These are phyloP conservation scores for Symmetrospora coprosmae DNA, from an alignment of 768 basidiomycete genomes.

Conservation along the genomic window DNA sequence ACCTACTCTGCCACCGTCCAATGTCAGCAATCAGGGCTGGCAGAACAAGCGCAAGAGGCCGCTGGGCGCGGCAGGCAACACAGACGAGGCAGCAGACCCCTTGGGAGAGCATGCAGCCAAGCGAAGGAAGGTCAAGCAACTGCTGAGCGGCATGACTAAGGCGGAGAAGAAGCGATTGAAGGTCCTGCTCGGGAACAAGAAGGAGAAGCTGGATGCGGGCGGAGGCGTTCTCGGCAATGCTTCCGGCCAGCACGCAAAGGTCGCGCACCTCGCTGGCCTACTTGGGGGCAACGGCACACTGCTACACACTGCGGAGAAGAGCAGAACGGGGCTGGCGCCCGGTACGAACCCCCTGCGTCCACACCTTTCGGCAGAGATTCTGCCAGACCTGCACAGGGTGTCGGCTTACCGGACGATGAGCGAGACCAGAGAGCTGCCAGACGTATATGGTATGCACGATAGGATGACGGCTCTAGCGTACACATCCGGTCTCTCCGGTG, in stretches of 20 bases:
- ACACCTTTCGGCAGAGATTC: not conserved
- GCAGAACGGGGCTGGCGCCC: conserved; percentile 6
- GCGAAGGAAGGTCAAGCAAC: conserved; percentile 25
- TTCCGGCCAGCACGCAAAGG: no score
- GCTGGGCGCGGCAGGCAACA: conserved; percentile 12
- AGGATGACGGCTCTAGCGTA: conserved; percentile 12
- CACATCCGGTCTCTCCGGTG: not conserved
- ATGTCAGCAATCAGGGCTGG: conserved; percentile 30
- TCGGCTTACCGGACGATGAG: not conserved
- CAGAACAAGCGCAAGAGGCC: conserved; percentile 25
- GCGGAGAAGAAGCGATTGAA: conserved; percentile 16
- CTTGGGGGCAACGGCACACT: not conserved
- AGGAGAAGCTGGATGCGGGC: no score
- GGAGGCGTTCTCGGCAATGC: no score
- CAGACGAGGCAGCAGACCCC: conserved; percentile 7
- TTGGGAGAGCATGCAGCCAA: not conserved
- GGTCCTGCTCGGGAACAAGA: not conserved
- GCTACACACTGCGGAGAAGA: not conserved
- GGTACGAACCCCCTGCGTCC: not conserved
- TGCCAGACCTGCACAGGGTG: conserved; percentile 9
- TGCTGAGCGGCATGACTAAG: conserved; percentile 12
- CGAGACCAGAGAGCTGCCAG: conserved; percentile 6
- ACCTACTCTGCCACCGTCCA: conserved; percentile 27
- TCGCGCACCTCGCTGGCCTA: no score
- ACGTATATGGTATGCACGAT: not conserved